These are phyloP conservation scores for Omphalotus guepiniiformis DNA, from an alignment of 768 basidiomycete species.

Conservation along the genomic window DNA sequence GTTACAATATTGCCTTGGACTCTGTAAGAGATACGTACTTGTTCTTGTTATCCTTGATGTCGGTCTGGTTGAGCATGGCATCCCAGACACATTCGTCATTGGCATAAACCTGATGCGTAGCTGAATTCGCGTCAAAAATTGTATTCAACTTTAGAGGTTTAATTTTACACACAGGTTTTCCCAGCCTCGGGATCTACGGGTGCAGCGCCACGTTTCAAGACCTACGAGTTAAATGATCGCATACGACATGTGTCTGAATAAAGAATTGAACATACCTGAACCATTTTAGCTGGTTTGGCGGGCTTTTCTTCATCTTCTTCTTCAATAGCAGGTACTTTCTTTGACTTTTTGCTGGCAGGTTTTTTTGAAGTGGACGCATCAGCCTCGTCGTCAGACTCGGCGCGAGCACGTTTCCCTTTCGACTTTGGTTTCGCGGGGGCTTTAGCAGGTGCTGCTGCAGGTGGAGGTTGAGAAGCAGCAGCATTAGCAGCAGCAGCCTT, in stretches of 20 bases:
- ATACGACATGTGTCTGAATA: constrained; percentile 1
- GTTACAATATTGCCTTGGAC: neutral
- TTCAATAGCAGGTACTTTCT: constrained; percentile 18
- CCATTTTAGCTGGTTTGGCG: constrained; percentile 42
- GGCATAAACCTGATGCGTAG: constrained; percentile 47
- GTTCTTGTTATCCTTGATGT: constrained; percentile 54
- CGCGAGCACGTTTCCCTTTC: constrained; percentile 30
- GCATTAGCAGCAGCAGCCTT: constrained; percentile 24
- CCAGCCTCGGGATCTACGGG: constrained; percentile 48
- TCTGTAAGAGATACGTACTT: constrained; percentile 33
- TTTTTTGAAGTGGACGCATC: constrained; percentile 8
- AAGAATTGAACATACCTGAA: constrained; percentile 14
- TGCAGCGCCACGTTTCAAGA: constrained; percentile 51
- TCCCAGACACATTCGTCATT: constrained; percentile 45
- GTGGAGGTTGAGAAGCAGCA: constrained; percentile 14
- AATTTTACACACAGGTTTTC: constrained; percentile 38
- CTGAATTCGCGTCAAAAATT: constrained; percentile 20
- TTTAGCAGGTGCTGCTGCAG: constrained; percentile 20
- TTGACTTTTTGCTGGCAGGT: constrained; percentile 9
- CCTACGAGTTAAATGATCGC: constrained; percentile 27
- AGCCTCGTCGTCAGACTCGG: constrained; percentile 13
- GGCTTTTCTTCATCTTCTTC: constrained; percentile 20
- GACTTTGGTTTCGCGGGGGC: constrained; percentile 23
- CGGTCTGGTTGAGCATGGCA: constrained; percentile 60
- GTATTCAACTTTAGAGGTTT: neutral